A percentile compares a stretch with the other conserved stretches of the same genome.
Evolutionary conservation across 2,329 filamentous ascomycete genomes (phyloP).

Genomic region (Tolypocladium ovalisporum): DNA sequence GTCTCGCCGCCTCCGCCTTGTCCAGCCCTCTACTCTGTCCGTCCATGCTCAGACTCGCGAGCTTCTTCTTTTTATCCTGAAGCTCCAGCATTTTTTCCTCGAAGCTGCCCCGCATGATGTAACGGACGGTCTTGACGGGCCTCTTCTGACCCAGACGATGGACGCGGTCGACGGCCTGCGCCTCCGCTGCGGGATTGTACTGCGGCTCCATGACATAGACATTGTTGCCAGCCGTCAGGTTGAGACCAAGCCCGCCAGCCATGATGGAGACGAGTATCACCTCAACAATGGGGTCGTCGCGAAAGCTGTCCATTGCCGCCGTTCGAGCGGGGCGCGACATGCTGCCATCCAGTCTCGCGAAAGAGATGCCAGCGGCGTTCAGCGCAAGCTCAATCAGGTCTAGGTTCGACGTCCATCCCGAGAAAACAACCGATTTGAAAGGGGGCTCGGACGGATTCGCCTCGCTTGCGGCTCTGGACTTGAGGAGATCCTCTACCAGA

Average conservation of each 20-base stretch:
- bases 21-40: slow-evolving; percentile 42
- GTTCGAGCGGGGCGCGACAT: slow-evolving; percentile 70
- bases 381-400: slow-evolving; percentile 85
- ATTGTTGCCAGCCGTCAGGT: slow-evolving; percentile 73
- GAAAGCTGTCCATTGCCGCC: slow-evolving; percentile 66
- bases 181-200: slow-evolving; percentile 91
- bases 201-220: slow-evolving; percentile 98
- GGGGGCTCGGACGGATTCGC: slow-evolving; percentile 55
- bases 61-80: slow-evolving; percentile 83
- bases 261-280: slow-evolving; percentile 88
- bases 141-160: slow-evolving; percentile 84
- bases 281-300: slow-evolving; percentile 56
- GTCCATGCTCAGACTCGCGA: slow-evolving; percentile 81
- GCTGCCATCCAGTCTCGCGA: slow-evolving; percentile 77
- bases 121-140: slow-evolving; percentile 77
- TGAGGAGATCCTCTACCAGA: slow-evolving; percentile 62
- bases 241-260: slow-evolving; percentile 84
- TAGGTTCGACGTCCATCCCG: slow-evolving; percentile 89
- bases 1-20: slow-evolving; percentile 44
- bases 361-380: slow-evolving; percentile 52
- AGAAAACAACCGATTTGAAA: slow-evolving; percentile 90
- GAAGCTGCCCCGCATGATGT: slow-evolving; percentile 82
- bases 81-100: slow-evolving; percentile 88
- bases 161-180: slow-evolving; percentile 88
- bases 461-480: slow-evolving; percentile 51